These are phyloP conservation scores for Pichia deserticola DNA, from an alignment of 805 yeast species.

Conservation along the genomic window DNA sequence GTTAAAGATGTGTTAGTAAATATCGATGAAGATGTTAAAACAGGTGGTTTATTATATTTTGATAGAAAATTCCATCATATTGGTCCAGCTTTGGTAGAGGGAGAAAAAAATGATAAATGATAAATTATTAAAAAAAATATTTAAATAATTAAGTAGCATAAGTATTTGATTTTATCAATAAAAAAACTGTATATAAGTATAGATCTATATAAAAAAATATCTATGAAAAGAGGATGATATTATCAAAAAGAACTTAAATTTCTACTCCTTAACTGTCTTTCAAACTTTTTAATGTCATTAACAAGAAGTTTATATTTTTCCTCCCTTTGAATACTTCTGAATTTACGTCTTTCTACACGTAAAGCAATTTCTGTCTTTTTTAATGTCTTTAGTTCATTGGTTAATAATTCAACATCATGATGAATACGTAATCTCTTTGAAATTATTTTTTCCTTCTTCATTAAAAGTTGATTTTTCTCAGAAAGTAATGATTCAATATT, in stretches of 20 bases:
- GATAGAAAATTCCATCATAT: constrained; percentile 51
- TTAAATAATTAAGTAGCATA: background rate
- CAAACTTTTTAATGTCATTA: constrained; percentile 15
- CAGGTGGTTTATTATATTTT: constrained; percentile 64
- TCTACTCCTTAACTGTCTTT: constrained; percentile 1
- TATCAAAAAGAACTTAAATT: background rate
- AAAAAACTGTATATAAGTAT: background rate
- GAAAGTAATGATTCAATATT: constrained; percentile 20
- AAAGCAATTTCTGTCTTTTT: constrained; percentile 19
- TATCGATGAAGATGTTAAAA: constrained; percentile 25
- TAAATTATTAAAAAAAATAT: background rate
- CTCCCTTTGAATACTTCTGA: constrained; percentile 18
- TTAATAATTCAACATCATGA: constrained; percentile 18
- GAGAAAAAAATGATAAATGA: background rate
- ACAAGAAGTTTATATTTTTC: constrained; percentile 19
- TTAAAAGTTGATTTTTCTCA: constrained; percentile 24
- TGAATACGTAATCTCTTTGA: constrained; percentile 26
- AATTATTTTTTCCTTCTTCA: constrained; percentile 29
- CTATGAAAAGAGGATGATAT: background rate
- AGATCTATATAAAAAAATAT: background rate
- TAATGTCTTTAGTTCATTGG: constrained; percentile 21
- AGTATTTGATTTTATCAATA: no score
- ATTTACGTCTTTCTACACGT: constrained; percentile 17
- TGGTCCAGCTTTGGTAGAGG: constrained; percentile 20
- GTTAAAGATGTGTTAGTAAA: constrained; percentile 49